phyloP scores from a whole-genome alignment of 352 stramenopile species.

The Phytopythium oedochilum region DNA sequence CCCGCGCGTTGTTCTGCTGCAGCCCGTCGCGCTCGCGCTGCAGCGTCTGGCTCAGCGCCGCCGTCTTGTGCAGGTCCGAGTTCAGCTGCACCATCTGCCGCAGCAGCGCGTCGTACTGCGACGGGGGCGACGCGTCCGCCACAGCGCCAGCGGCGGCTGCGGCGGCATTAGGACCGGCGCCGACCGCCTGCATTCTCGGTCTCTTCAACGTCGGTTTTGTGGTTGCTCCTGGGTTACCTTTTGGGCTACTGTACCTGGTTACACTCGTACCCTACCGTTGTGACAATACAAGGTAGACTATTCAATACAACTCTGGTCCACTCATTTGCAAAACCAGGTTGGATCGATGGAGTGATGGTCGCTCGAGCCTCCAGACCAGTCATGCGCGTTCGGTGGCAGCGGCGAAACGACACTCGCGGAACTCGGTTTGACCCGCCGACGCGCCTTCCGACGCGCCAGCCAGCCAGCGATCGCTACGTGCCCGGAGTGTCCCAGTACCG shows the following conservation, averaged over 20 bases:
- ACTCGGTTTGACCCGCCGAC: conserved; percentile 4
- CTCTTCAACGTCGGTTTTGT: conserved; percentile 9
- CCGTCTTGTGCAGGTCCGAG: conserved; percentile 79
- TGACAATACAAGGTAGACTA: conserved; percentile 8
- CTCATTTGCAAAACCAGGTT: too few species aligned
- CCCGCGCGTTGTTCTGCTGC: conserved; percentile 57
- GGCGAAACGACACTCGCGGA: conserved; percentile 24
- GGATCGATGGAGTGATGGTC: too few species aligned
- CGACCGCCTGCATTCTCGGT: background rate
- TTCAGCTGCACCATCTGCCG: conserved; percentile 84
- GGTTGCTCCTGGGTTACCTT: too few species aligned
- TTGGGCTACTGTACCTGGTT: too few species aligned
- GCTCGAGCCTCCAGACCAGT: conserved; percentile 40
- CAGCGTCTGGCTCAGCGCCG: conserved; percentile 70
- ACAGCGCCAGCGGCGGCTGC: conserved; percentile 3
- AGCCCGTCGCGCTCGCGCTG: conserved; percentile 71
- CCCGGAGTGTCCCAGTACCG: too few species aligned
- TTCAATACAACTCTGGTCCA: too few species aligned
- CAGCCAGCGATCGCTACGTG: too few species aligned
- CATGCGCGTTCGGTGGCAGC: conserved; percentile 24
- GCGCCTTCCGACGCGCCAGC: too few species aligned
- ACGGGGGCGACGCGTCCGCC: conserved; percentile 7
- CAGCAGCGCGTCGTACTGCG: conserved; percentile 69
- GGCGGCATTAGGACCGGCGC: conserved; percentile 5
- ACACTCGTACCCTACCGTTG: too few species aligned